Base-by-base conservation (phyloP, 73 alveolate species). In the Paramecium pentaurelia region DNA sequence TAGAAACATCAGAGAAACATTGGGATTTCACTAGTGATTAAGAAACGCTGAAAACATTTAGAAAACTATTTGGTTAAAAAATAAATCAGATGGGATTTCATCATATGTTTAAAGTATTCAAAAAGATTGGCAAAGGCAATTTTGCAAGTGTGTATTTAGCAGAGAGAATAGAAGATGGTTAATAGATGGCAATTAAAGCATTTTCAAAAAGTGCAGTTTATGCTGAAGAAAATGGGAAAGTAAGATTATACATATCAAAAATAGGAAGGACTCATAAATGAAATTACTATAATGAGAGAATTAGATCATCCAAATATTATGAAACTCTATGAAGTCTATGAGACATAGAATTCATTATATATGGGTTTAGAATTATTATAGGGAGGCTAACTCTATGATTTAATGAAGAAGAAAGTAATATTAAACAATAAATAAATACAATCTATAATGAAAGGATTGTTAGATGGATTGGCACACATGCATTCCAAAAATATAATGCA, bases 51-150 rank as follows among this genome's bases (percentile, higher is more conserved):
- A 68, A 37, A 40, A 45, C 47, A 45, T 89, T 84, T 84, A 89
- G 94, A 71, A 64, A 70, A 77, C 37, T 71, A 45, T 71, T 89
- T 47, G 88, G 94, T 25, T 51, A 71, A 14, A 89, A 71, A 45
- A 89, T 71, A 38, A 89, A 89, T 49, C 22, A 89, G 18, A 89
- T 58, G 77, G 92, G 94, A n/a, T 89, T 89, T 83, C 94, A 71
- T 16, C 92, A 89, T 64, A 58, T 89, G 86, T 89, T 89, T 45
- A 89, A 89, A 51, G 94, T 83, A 8, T 83, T 71, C 38, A 89
- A 88, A 51, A 88, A 88, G 59, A 88, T 89, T n/a, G 94, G 94
- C 22, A 89, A 89, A 71, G 94, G 94, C 36, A 89, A 89, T 73
- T 89, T 89, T 73, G 94, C 94, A 18, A 71, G 92, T 71, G 94